phyloP scores from a whole-genome alignment of 805 yeast genomes.

The Lachancea nothofagi region DNA sequence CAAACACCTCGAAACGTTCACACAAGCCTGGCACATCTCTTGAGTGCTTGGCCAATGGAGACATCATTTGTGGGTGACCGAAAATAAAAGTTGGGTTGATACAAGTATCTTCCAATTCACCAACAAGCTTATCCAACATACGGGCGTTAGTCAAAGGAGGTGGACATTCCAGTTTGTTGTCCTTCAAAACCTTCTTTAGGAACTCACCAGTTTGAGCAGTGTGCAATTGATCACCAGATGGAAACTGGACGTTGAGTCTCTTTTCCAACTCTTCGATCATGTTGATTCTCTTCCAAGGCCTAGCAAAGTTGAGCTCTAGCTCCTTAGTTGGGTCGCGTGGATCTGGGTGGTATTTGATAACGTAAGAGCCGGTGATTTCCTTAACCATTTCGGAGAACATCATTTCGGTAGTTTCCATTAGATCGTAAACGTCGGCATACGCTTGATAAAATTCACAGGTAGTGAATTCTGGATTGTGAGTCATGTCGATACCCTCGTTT shows the following conservation, averaged over 20 bases:
- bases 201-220: conserved; percentile 90
- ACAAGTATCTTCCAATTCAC: conserved; percentile 90
- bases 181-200: conserved; percentile 70
- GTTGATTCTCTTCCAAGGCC: conserved; percentile 98
- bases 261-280: conserved; percentile 96
- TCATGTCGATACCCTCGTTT: conserved; percentile 97
- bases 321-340: conserved; percentile 87
- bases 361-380: conserved; percentile 85
- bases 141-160: conserved; percentile 95
- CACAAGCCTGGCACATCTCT: conserved; percentile 90
- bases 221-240: conserved; percentile 91
- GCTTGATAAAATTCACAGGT: conserved; percentile 99
- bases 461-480: conserved; percentile 98
- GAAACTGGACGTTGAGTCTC: conserved; percentile 80
- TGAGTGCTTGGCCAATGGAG: conserved; percentile 96
- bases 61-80: conserved; percentile 99
- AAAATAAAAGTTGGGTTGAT: conserved; percentile 96
- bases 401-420: conserved; percentile 88
- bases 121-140: conserved; percentile 97
- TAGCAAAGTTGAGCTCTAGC: conserved; percentile 74
- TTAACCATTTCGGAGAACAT: conserved; percentile 97
- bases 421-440: conserved; percentile 92
- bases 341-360: conserved; percentile 84
- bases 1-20: conserved; percentile 97
- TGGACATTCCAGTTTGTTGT: conserved; percentile 80